phyloP scores from a whole-genome alignment of 2,329 filamentous ascomycete genomes.

The Akanthomyces uredinophilus region DNA sequence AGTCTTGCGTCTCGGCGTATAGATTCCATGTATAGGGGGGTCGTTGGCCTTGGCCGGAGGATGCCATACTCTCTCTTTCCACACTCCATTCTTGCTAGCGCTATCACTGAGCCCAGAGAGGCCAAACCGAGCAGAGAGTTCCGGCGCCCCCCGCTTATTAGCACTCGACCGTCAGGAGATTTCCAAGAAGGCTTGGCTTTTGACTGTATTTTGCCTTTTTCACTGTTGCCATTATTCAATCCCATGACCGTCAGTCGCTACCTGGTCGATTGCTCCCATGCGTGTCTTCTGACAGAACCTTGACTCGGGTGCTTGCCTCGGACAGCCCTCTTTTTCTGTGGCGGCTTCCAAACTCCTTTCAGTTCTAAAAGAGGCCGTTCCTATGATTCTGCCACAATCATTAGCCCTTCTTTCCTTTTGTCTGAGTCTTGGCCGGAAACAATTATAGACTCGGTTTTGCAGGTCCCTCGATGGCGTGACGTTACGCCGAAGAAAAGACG shows the following conservation, averaged over 20 bases:
- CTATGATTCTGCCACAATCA: conserved; percentile 1
- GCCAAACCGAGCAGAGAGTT: background rate
- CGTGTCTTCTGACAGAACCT: conserved; percentile 3
- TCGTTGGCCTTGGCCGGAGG: background rate
- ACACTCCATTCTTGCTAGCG: conserved; percentile 6
- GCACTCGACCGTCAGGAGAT: background rate
- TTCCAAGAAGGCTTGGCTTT: background rate
- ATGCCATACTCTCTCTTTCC: background rate
- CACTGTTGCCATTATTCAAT: background rate
- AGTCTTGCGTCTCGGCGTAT: conserved; percentile 14
- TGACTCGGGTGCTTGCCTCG: conserved; percentile 5
- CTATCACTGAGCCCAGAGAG: background rate
- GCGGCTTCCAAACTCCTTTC: background rate
- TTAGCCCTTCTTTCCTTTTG: conserved; percentile 4
- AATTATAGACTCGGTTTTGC: background rate
- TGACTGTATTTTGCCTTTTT: background rate
- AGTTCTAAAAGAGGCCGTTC: background rate
- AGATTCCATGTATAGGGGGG: conserved; percentile 12
- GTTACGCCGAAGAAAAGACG: background rate
- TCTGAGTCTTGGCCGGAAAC: background rate
- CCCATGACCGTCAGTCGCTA: background rate
- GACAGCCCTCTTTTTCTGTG: background rate
- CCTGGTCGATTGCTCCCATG: conserved; percentile 1
- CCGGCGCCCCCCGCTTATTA: conserved; percentile 9
- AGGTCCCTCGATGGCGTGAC: conserved; percentile 5